phyloP scores from a whole-genome alignment of 495 filamentous ascomycete species.

The Penicillium coprophilum region DNA sequence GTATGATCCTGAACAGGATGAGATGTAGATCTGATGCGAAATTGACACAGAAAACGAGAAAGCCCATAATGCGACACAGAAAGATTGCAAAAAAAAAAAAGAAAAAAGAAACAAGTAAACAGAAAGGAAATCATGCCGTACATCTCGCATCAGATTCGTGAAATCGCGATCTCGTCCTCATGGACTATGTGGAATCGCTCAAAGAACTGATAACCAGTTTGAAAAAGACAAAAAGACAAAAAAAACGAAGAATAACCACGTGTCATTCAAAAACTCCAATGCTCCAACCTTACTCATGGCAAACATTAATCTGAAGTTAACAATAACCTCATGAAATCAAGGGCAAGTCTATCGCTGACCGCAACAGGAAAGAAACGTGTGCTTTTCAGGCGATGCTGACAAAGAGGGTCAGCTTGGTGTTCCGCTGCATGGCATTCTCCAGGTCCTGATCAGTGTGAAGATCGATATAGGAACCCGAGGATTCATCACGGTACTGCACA shows the following conservation, averaged over 20 bases:
- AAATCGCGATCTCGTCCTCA: conserved; percentile 25
- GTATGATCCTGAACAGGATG: conserved; percentile 18
- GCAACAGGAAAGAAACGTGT: background rate
- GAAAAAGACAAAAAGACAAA: conserved; percentile 13
- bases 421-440: conserved; percentile 73
- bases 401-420: conserved; percentile 81
- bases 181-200: conserved; percentile 24
- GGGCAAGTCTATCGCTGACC: conserved; percentile 27
- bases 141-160: conserved; percentile 34
- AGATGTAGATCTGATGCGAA: conserved; percentile 14
- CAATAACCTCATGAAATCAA: conserved; percentile 12
- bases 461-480: conserved; percentile 67
- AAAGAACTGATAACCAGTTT: conserved; percentile 21
- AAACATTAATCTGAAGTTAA: conserved; percentile 23
- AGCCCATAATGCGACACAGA: conserved; percentile 3
- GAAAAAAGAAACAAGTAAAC: conserved; percentile 17
- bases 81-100: conserved; percentile 13
- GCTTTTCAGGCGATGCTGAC: conserved; percentile 56
- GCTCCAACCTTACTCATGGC: conserved; percentile 28
- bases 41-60: conserved; percentile 1
- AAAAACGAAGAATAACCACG: conserved; percentile 7
- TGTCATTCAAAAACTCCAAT: conserved; percentile 28
- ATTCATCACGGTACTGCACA: conserved; percentile 85
- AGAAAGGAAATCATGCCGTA: conserved; percentile 31
- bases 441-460: conserved; percentile 79